Base-by-base conservation (phyloP, 2,329 filamentous ascomycete species). In the Penicillium sp. region DNA sequence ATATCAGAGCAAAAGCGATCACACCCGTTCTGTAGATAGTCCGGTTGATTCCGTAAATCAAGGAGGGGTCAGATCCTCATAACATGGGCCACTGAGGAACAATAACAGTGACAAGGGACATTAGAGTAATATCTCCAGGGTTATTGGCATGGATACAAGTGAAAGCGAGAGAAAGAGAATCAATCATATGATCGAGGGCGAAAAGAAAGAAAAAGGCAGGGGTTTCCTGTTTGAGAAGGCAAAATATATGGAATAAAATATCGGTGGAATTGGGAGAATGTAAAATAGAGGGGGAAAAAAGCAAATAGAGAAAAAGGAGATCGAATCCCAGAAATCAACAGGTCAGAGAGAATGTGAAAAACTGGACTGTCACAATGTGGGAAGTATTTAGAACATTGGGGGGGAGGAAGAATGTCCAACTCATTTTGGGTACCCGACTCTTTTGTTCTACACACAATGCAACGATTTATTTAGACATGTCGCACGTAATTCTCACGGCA, bases 11-110 rank as follows among this genome's bases (percentile, higher is more conserved):
- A 31, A 46, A 34, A 22, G 34, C 43, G 31, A 47, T 35, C 34
- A 38, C 21, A 26, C 35, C 48, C 19, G 37, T 38, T 37, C 35
- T 32, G 35, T 32, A 13, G 28, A 46, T 34, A 34, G 15, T 48
- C 43, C 38, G 38, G 40, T 32, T 37, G 37, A 35, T 42, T 46
- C 37, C 38, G 48, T 21, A 19, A n/a, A 22, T 26, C 37, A 29
- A 35, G 21, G 39, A 50, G 47, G 42, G 34, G 43, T 52, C 44
- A 51, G 33, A 56, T 56, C 52, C 53, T 50, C 52, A 57, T 56
- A 52, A 57, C 49, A 52, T 42, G 49, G 51, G 45, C 21, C 29
- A 28, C 21, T 42, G 24, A 49, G 48, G 28, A 13, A 29, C 31
- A 38, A 43, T 42, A 42, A 19, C n/a, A 52, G 19, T 48, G 49